Evolutionary conservation across 2,329 filamentous ascomycete species (phyloP).

Genomic region (Cladophialophora psammophila): DNA sequence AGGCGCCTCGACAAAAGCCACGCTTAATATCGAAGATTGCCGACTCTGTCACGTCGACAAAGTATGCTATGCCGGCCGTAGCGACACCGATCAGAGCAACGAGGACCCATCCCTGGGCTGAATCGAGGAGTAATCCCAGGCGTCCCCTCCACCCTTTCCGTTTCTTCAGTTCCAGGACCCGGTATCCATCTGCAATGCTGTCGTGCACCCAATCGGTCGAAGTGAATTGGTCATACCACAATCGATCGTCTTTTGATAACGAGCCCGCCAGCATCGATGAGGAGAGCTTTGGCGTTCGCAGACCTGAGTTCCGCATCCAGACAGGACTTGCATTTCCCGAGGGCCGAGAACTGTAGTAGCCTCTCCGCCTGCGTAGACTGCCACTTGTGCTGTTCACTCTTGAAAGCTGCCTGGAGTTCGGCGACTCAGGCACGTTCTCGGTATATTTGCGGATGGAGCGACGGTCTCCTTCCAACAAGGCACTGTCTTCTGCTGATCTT

Average conservation of each 20-base stretch:
- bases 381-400: constrained; percentile 37
- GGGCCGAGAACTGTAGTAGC: constrained; percentile 23
- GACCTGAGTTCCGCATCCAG: constrained; percentile 34
- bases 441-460: constrained; percentile 24
- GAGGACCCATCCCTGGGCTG: constrained; percentile 90
- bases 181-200: constrained; percentile 90
- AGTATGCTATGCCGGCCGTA: constrained; percentile 84
- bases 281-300: constrained; percentile 38
- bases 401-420: constrained; percentile 34
- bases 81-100: constrained; percentile 88
- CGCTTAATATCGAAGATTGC: constrained; percentile 89
- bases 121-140: constrained; percentile 77
- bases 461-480: constrained; percentile 29
- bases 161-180: constrained; percentile 80
- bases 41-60: constrained; percentile 85
- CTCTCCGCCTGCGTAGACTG: constrained; percentile 34
- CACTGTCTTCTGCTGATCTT: constrained; percentile 28
- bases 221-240: constrained; percentile 99
- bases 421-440: constrained; percentile 24
- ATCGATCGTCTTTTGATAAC: constrained; percentile 79
- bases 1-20: constrained; percentile 77
- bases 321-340: constrained; percentile 32
- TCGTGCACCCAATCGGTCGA: constrained; percentile 99
- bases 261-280: constrained; percentile 60
- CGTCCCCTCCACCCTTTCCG: constrained; percentile 87